Evolutionary conservation across 2,329 filamentous ascomycete genomes (phyloP).

Genomic region (Neonectria magnoliae): DNA sequence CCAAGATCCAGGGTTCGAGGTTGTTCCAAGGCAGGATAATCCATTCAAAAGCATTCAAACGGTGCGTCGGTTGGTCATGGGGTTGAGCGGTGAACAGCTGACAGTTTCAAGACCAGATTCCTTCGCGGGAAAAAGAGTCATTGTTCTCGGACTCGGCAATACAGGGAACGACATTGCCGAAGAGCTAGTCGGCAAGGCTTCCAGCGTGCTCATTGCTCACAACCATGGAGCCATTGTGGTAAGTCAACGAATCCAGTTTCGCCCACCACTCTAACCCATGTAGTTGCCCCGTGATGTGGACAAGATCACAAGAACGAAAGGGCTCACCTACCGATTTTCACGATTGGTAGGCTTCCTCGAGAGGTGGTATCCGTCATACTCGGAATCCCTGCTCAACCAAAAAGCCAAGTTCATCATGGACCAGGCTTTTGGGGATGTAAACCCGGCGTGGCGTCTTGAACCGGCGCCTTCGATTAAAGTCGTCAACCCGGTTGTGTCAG

Average conservation of each 20-base stretch:
- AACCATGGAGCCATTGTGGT: constrained; percentile 39
- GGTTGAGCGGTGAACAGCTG: neutral
- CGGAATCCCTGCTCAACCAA: constrained; percentile 29
- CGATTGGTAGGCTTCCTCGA: constrained; percentile 45
- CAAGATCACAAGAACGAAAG: constrained; percentile 46
- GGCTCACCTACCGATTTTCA: constrained; percentile 47
- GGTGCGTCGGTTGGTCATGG: constrained; percentile 5
- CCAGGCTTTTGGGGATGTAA: constrained; percentile 29
- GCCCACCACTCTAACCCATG: neutral
- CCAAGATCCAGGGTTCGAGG: constrained; percentile 46
- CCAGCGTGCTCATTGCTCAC: constrained; percentile 38
- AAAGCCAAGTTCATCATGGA: constrained; percentile 30
- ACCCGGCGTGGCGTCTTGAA: constrained; percentile 42
- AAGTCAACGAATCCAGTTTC: neutral
- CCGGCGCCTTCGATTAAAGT: constrained; percentile 42
- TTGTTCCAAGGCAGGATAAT: constrained; percentile 45
- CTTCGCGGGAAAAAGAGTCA: constrained; percentile 48
- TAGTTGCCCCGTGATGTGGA: constrained; percentile 45
- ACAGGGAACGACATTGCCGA: constrained; percentile 47
- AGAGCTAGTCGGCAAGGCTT: constrained; percentile 44
- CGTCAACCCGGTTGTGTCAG: constrained; percentile 41
- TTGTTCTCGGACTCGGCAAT: constrained; percentile 58
- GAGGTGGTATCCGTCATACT: constrained; percentile 25
- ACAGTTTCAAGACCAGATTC: constrained; percentile 30
- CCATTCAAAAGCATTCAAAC: constrained; percentile 36